These are phyloP conservation scores for Cladosporium sphaerospermum DNA, from an alignment of 2,329 filamentous ascomycete genomes.

Conservation along the genomic window DNA sequence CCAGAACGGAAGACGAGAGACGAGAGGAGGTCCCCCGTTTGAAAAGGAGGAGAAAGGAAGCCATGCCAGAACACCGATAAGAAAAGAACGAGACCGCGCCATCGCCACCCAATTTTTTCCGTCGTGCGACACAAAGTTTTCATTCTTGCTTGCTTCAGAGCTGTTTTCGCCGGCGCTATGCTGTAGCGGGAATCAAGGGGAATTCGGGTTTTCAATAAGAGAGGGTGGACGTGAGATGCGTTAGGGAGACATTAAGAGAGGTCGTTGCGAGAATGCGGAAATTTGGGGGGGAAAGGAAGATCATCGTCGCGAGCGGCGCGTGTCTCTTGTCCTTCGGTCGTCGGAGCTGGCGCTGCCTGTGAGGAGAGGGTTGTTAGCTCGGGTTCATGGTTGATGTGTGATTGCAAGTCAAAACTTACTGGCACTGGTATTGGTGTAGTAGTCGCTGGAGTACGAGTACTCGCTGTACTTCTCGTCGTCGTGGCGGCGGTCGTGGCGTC, in stretches of 20 bases:
- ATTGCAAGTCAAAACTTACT: constrained; percentile 35
- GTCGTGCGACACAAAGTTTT: too few relatives aligned
- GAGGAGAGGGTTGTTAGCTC: constrained; percentile 19
- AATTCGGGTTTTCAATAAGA: background rate
- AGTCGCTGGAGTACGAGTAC: constrained; percentile 38
- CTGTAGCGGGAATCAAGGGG: constrained; percentile 6
- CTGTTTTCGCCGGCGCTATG: constrained; percentile 11
- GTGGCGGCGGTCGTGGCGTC: constrained; percentile 29
- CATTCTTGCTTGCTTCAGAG: background rate
- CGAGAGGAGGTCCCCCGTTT: background rate
- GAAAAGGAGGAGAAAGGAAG: background rate
- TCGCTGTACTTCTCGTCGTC: constrained; percentile 38
- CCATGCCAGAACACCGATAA: background rate
- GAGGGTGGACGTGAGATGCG: constrained; percentile 4
- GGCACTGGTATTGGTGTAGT: constrained; percentile 43
- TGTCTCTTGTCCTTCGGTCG: constrained; percentile 36
- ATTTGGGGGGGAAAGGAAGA: background rate
- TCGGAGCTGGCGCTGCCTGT: constrained; percentile 42
- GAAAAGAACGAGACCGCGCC: background rate
- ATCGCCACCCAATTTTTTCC: too few relatives aligned
- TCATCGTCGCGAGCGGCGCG: constrained; percentile 22
- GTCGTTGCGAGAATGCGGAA: background rate
- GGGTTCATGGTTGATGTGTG: background rate
- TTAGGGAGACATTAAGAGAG: background rate
- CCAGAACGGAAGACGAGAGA: too few relatives aligned